Base-by-base conservation (phyloP, 2,329 filamentous ascomycete genomes). In the Fusarium globosum region DNA sequence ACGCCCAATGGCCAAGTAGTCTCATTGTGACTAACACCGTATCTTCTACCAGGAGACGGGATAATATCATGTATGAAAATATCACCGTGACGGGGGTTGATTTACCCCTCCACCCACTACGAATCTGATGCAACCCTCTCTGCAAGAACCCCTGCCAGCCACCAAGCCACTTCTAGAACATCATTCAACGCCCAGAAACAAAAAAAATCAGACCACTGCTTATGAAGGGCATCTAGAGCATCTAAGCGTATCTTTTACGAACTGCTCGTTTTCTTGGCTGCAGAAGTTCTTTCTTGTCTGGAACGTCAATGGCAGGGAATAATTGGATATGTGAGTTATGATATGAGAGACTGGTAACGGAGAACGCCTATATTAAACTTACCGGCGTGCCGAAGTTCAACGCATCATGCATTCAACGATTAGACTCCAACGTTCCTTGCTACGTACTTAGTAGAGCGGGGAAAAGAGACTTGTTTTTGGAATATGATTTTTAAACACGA, bases 151-250 rank as follows among this genome's bases (percentile, higher is more conserved):
- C 70, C 45, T 45, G 65, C 48, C 55, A 41, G 49, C 64, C 58
- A 69, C 64, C 69, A 73, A 68, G 57, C 71, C 66, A 39, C 67
- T 58, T 73, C 53, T 68, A 71, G 71, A 73, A 73, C 66, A 45
- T 46, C 52, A 28, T 26, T 51, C 42, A 53, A 52, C 43, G 26
- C 45, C 12, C 35, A 57, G 43, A 59, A 64, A 56, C 21, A 39
- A 41, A 46, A 46, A 26, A 61, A 53, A 71, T 73, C 65, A 61
- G 70, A 35, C 67, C 67, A 69, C 51, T 59, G n/a, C 38, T 28
- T 30, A 33, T 41, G 23, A 55, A 30, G 36, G n/a, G 23, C 35
- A 57, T 67, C 48, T 53, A 56, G 66, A 71, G 53, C 57, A 30
- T 41, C 23, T 23, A 49, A 51, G 38, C 21, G 30, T 42, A 30